A percentile compares a stretch with the other conserved stretches of the same genome.
Conservation (phyloP, 306 rosid species). For the Vigna radiata region DNA sequence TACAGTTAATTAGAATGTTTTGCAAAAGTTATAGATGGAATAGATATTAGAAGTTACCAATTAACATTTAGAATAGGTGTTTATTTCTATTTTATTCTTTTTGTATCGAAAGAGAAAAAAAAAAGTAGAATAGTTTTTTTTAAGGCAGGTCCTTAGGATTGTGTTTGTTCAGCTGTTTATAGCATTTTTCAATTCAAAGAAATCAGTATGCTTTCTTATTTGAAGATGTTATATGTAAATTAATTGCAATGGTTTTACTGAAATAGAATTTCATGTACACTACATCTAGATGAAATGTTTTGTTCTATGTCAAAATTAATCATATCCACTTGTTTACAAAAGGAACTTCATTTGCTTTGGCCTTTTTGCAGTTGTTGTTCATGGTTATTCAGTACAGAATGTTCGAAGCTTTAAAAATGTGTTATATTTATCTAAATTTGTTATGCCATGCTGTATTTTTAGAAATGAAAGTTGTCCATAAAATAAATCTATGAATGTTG, state of each 20-base stretch:
- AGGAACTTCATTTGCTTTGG: not conserved
- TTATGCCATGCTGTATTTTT: too few species aligned
- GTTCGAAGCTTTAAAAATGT: not conserved
- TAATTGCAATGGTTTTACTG: conserved; percentile 12
- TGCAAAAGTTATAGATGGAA: conserved; percentile 39
- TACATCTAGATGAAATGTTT: conserved; percentile 19
- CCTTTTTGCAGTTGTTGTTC: not conserved
- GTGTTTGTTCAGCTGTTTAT: conserved; percentile 34
- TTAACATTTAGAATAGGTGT: conserved; percentile 19
- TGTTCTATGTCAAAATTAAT: conserved; percentile 16
- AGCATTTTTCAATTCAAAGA: conserved; percentile 23
- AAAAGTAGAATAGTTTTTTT: conserved; percentile 3
- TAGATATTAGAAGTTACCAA: conserved; percentile 17
- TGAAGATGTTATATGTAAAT: conserved; percentile 25
- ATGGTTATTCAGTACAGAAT: conserved; percentile 25
- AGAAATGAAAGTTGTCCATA: too few species aligned
- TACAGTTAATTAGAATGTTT: conserved; percentile 50
- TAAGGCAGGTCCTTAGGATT: conserved; percentile 32
- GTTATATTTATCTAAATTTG: too few species aligned
- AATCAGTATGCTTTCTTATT: conserved; percentile 30
- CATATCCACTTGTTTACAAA: conserved; percentile 11
- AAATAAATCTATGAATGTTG: too few species aligned
- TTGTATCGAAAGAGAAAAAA: conserved; percentile 13
- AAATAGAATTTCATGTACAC: conserved; percentile 16
- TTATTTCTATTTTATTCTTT: not conserved